Evolutionary conservation across 2,329 filamentous ascomycete genomes (phyloP).

Genomic region (Monosporascus sp.): DNA sequence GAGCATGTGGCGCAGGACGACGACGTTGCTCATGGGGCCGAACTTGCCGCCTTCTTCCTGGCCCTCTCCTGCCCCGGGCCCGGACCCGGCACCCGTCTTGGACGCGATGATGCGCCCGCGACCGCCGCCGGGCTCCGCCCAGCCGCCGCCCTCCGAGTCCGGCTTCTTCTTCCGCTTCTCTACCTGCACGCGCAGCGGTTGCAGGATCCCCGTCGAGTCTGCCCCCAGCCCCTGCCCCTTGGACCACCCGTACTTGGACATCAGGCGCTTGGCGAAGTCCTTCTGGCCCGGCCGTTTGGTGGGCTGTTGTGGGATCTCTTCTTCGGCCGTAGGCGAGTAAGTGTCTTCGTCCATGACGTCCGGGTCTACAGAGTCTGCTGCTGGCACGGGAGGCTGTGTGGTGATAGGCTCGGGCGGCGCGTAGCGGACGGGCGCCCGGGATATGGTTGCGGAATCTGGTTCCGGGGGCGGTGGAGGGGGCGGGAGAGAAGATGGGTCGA

Average conservation of each 20-base stretch:
- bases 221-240: conserved; percentile 85
- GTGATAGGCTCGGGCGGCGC: conserved; percentile 44
- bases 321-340: conserved; percentile 22
- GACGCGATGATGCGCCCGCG: conserved; percentile 77
- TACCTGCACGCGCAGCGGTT: conserved; percentile 77
- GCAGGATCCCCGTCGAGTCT: conserved; percentile 74
- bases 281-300: conserved; percentile 72
- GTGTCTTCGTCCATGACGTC: conserved; percentile 31
- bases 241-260: conserved; percentile 92
- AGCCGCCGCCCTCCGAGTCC: conserved; percentile 75
- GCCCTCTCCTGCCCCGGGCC: conserved; percentile 12
- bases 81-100: conserved; percentile 34
- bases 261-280: conserved; percentile 80
- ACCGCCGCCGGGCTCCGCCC: conserved; percentile 60
- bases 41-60: conserved; percentile 46
- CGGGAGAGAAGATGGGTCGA: conserved; percentile 22
- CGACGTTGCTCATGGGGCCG: conserved; percentile 73
- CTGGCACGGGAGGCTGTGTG: conserved; percentile 34
- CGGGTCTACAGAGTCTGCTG: conserved; percentile 28
- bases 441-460: conserved; percentile 57
- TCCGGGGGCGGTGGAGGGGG: conserved; percentile 32
- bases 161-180: conserved; percentile 78
- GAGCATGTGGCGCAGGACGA: conserved; percentile 80
- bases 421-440: conserved; percentile 75
- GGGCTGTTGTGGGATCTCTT: conserved; percentile 32